Base-by-base conservation (phyloP, 1,284 basidiomycete species). In the Sporisorium graminicola region DNA sequence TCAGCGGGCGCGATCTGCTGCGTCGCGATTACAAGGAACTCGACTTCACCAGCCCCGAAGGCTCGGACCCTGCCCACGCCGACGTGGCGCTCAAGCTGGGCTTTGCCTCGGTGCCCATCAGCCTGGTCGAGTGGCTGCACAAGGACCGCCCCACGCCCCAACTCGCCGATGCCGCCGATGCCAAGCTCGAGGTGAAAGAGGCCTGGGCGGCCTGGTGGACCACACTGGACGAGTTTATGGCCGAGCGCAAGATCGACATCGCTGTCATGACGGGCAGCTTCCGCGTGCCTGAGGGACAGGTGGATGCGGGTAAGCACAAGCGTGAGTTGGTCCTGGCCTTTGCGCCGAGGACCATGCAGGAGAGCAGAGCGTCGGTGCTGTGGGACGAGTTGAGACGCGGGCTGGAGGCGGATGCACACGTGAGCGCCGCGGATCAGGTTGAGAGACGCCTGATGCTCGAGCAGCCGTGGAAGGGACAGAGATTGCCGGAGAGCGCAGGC, bases 1-100 rank as follows among this genome's bases (percentile, higher is more conserved):
- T 98, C 27, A 87, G 87, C 35, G 90, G 91, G 0, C 88, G 89
- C 53, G 94, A 98, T 79, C 90, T 98, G 29, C 89, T 98, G 5
- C 88, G 92, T 20, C 88, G 96, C 20, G 96, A 98, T 86, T 99
- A 95, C 89, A 98, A 99, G 86, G 91, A 80, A 43, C 40, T 68
- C 24, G 60, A 65, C 27, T 70, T 77, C 13, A 42, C 56, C 29
- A 16, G 20, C 16, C 50, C 51, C 1, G 33, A 53, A 44, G 43
- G 47, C 33, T 52, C 51, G 8, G 57, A 51, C 35, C 7, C 51
- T 2, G 33, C 57, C 13, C 10, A 16, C 24, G 55, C 61, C 0
- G 29, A 56, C 6, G 13, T 76, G 0, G 27, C 65, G 14, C 75
- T 74, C 43, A 70, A 70, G 26, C 62, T 81, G 10, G 80, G 78